Percentiles rank a stretch among this genome's conserved stretches.
phyloP scores from a whole-genome alignment of 106 monocot genomes.

The Dendrobium catenatum region DNA sequence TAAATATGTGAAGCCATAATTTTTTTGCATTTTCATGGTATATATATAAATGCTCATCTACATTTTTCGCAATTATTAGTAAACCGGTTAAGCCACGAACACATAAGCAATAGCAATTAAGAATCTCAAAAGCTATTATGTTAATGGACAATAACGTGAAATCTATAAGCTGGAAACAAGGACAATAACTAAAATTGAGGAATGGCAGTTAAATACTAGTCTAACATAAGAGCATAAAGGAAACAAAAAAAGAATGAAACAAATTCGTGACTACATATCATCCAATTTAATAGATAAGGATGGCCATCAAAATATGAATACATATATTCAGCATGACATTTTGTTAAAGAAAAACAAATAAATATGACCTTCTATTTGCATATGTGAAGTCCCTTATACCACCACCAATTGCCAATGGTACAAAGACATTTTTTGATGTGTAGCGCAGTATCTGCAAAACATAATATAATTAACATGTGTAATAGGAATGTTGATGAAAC shows the following conservation, averaged over 20 bases:
- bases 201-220: background rate
- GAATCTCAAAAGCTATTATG: background rate
- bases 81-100: background rate
- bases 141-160: background rate
- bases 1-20: background rate
- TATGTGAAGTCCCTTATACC: slow-evolving; percentile 97
- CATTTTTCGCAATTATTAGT: too few species aligned
- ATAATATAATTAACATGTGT: background rate
- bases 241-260: background rate
- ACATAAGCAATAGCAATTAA: background rate
- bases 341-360: background rate
- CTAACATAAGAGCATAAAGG: background rate
- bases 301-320: background rate
- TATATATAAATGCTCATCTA: background rate
- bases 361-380: slow-evolving; percentile 78
- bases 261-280: background rate
- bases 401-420: slow-evolving; percentile 95
- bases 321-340: background rate
- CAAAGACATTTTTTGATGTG: slow-evolving; percentile 93
- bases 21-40: background rate
- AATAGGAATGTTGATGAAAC: background rate
- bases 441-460: slow-evolving; percentile 57
- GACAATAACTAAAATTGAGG: background rate
- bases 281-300: background rate
- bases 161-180: background rate